Base-by-base conservation (phyloP, 2,329 filamentous ascomycete genomes). In the Nothophaeocryptopus gaeumannii region DNA sequence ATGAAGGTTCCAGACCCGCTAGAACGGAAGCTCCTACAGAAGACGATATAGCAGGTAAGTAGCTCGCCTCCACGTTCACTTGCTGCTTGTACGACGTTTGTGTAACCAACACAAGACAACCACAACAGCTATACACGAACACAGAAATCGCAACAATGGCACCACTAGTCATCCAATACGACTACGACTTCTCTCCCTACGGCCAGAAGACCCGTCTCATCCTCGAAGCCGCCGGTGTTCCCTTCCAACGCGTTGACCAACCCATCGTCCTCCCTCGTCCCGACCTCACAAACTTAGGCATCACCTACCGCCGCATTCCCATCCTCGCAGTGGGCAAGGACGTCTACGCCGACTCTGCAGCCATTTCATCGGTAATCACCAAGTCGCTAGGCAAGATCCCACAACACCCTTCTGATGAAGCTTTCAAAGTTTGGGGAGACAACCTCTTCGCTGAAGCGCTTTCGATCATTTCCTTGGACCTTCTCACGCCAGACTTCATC, bases 261-360 rank as follows among this genome's bases (percentile, higher is more conserved):
- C 62, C 64, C 3, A 29, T 45, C 7, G 47, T 62, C n/a, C 55
- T 66, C 5, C 63, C 64, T 8, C 63, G 64, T 20, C 58, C 58
- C 11, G 58, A 63, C 36, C 57, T 67, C n/a, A 58, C 63, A 47
- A 55, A 49, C 5, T 41, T 67, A 8, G 63, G 60, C 7, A 60
- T 67, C 39, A 64, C 60, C 7, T 66, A 66, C 51, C 61, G 64
- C 15, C 59, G 64, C 40, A 65, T 67, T 31, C 64, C 64, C 2
- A 40, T 67, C 41, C 49, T 67, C 10, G 56, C 63, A 9, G 51
- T 67, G 11, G 64, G 64, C 34, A 63, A 64, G 20, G 63, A 67
- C 41, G 50, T 67, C 50, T 67, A 64, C 55, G 53, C 47, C 42
- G 64, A 67, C 53, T 58, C 54, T 34, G 39, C 53, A 13, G 51